phyloP scores from a whole-genome alignment of 176 grass and related monocot genomes.

The Phoenix dactylifera region DNA sequence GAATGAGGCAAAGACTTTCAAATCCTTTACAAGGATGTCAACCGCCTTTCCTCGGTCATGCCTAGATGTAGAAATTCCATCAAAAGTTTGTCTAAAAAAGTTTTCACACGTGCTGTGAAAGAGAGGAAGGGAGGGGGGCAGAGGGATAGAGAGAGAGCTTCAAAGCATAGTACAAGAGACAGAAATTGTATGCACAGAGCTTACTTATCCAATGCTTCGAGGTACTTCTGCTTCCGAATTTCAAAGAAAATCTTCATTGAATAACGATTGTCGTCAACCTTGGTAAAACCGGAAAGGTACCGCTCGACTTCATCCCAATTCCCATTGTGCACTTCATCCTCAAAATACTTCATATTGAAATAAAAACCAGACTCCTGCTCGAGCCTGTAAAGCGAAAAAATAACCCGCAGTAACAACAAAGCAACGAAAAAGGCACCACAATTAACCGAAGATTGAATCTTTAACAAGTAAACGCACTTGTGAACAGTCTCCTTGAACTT shows the following conservation, averaged over 20 bases:
- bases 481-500: slow-evolving; percentile 87
- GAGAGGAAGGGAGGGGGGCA: background rate
- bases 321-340: slow-evolving; percentile 71
- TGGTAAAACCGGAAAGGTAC: slow-evolving; percentile 78
- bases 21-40: slow-evolving; percentile 95
- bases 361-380: slow-evolving; percentile 92
- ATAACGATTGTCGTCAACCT: slow-evolving; percentile 72
- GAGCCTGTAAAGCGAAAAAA: slow-evolving; percentile 30
- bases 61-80: slow-evolving; percentile 30
- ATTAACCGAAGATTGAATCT: background rate
- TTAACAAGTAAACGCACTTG: slow-evolving; percentile 40
- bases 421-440: background rate
- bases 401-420: background rate
- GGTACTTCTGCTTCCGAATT: slow-evolving; percentile 89
- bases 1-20: slow-evolving; percentile 96
- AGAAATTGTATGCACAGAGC: background rate
- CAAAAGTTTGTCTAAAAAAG: background rate
- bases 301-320: slow-evolving; percentile 83
- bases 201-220: slow-evolving; percentile 85
- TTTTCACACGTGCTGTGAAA: background rate
- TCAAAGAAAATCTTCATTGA: slow-evolving; percentile 94
- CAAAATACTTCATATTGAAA: slow-evolving; percentile 94
- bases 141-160: background rate
- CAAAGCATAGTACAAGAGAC: no score
- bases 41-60: slow-evolving; percentile 94